Evolutionary conservation across 208 protist genomes (phyloP).

Genomic region (Leishmania gerbilli): DNA sequence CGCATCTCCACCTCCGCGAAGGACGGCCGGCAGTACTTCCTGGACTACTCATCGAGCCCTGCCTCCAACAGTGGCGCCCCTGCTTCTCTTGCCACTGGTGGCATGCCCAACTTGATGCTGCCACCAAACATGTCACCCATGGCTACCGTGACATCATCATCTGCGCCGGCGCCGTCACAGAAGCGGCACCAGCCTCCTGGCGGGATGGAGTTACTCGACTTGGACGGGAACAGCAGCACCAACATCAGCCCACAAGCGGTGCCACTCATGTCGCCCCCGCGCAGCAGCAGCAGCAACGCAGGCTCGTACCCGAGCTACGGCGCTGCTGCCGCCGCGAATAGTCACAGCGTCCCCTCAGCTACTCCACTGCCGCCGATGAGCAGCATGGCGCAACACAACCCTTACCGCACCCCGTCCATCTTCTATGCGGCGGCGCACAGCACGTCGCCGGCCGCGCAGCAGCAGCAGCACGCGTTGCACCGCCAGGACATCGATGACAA

Average conservation of each 20-base stretch:
- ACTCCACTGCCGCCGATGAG: slow-evolving; percentile 1
- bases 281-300: slow-evolving; percentile 29
- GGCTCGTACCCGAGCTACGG: not conserved
- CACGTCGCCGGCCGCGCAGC: not conserved
- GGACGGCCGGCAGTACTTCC: slow-evolving; percentile 40
- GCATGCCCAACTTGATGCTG: slow-evolving; percentile 35
- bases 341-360: not conserved
- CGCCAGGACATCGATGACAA: slow-evolving; percentile 23
- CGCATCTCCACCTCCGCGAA: slow-evolving; percentile 33
- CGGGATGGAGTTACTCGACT: slow-evolving; percentile 2
- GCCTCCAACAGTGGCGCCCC: slow-evolving; percentile 13
- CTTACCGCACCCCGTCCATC: slow-evolving; percentile 22
- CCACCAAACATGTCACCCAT: slow-evolving; percentile 27
- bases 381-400: slow-evolving; percentile 19
- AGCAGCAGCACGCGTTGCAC: slow-evolving; percentile 5
- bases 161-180: slow-evolving; percentile 7
- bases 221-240: slow-evolving; percentile 13
- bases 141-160: slow-evolving; percentile 6
- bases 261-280: slow-evolving; percentile 26
- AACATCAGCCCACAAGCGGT: slow-evolving; percentile 22
- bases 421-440: slow-evolving; percentile 3
- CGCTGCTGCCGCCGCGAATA: not conserved
- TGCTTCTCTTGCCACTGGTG: not conserved
- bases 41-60: slow-evolving; percentile 33
- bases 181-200: not conserved